Conservation (phyloP, 208 protist genomes). For the Strigomonas oncopelti region DNA sequence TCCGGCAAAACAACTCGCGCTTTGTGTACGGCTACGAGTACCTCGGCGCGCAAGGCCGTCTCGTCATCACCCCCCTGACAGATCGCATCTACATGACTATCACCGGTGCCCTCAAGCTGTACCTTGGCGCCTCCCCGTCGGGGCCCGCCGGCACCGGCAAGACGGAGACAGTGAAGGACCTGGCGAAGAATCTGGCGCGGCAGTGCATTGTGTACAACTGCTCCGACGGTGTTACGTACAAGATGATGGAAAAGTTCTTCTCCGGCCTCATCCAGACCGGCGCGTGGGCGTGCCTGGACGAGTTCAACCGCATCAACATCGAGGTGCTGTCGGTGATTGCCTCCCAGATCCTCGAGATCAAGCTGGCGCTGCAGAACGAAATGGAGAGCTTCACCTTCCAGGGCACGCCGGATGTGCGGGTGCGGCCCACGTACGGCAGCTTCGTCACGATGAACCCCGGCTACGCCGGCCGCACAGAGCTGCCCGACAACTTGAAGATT, state of each 20-base stretch:
- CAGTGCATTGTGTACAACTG: conserved; percentile 99
- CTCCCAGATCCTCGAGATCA: conserved; percentile 95
- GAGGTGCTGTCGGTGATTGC: conserved; percentile 98
- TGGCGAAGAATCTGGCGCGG: conserved; percentile 94
- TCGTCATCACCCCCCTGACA: conserved; percentile 98
- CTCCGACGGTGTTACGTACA: conserved; percentile 96
- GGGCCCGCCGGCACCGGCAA: conserved; percentile 97
- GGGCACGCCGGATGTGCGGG: conserved; percentile 91
- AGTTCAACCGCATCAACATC: conserved; percentile 99
- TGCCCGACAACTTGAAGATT: conserved; percentile 98
- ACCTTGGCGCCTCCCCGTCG: conserved; percentile 91
- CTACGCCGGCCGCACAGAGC: conserved; percentile 98
- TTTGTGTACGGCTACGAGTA: conserved; percentile 99
- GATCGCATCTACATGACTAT: conserved; percentile 98
- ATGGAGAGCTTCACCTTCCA: conserved; percentile 91
- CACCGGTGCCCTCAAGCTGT: conserved; percentile 93
- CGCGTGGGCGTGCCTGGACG: conserved; percentile 98
- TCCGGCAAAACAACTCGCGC: conserved; percentile 93
- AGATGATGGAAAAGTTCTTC: conserved; percentile 99
- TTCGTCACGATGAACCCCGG: conserved; percentile 99
- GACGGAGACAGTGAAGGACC: conserved; percentile 96
- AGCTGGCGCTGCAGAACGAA: conserved; percentile 90
- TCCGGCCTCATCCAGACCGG: conserved; percentile 95
- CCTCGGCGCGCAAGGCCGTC: conserved; percentile 91
- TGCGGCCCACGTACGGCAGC: conserved; percentile 93